These are phyloP conservation scores for Fraxinus velutina DNA, from an alignment of 305 asterid genomes.

Conservation along the genomic window DNA sequence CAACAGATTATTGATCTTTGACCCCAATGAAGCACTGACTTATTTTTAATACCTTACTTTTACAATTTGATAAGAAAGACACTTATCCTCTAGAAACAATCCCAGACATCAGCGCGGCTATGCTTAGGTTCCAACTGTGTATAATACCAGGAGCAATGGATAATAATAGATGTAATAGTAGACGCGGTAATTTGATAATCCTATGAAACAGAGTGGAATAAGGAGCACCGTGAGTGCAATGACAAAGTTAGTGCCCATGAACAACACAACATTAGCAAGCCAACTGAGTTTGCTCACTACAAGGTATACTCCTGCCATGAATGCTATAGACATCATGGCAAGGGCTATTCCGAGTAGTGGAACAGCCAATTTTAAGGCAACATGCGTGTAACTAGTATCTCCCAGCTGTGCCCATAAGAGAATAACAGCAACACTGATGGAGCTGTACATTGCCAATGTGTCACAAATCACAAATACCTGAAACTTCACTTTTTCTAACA, in stretches of 20 bases:
- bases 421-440: constrained; percentile 37
- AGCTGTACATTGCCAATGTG: constrained; percentile 45
- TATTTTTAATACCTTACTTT: constrained; percentile 3
- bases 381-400: constrained; percentile 32
- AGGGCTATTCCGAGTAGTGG: constrained; percentile 48
- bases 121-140: constrained; percentile 27
- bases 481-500: constrained; percentile 36
- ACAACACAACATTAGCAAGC: constrained; percentile 40
- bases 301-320: constrained; percentile 40
- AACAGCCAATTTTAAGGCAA: constrained; percentile 38
- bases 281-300: constrained; percentile 48
- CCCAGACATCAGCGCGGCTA: not conserved
- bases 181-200: constrained; percentile 27
- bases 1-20: constrained; percentile 28
- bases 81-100: not conserved
- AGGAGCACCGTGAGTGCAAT: constrained; percentile 22
- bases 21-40: not conserved
- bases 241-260: constrained; percentile 35
- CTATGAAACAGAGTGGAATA: constrained; percentile 39
- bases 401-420: constrained; percentile 58
- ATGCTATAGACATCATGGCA: constrained; percentile 42
- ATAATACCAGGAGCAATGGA: constrained; percentile 38
- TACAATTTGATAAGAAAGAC: constrained; percentile 9
- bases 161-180: constrained; percentile 35
- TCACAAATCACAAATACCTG: constrained; percentile 42